A percentile compares a stretch with the other conserved stretches of the same genome.
Evolutionary conservation across 2,329 filamentous ascomycete genomes (phyloP).

Genomic region (Penicillium sp.): DNA sequence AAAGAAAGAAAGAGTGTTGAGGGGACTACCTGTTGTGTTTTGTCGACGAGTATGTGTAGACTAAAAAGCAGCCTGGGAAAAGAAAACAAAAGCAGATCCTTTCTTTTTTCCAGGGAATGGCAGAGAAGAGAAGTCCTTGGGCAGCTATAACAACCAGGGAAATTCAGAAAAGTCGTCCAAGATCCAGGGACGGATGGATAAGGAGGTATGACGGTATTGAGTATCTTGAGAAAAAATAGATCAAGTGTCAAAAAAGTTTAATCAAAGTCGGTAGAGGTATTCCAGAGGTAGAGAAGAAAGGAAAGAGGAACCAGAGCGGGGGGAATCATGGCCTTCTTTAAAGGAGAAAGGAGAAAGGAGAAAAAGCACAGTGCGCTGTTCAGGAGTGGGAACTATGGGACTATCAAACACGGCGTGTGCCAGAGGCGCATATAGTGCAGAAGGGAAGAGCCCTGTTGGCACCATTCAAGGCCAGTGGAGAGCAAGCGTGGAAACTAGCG

Average conservation of each 20-base stretch:
- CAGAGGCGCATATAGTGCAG: constrained; percentile 21
- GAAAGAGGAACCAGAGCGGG: constrained; percentile 8
- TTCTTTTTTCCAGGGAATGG: constrained; percentile 25
- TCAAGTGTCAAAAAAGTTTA: constrained; percentile 6
- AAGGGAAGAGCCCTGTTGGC: constrained; percentile 18
- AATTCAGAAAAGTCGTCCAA: constrained; percentile 7
- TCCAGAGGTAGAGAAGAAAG: constrained; percentile 18
- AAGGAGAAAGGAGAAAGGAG: constrained; percentile 9
- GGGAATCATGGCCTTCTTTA: constrained; percentile 25
- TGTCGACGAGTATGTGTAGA: constrained; percentile 26
- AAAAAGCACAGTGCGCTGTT: constrained; percentile 13
- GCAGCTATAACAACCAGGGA: constrained; percentile 24
- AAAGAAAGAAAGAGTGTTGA: constrained; percentile 31
- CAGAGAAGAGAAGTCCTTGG: constrained; percentile 28
- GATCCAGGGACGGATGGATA: constrained; percentile 13
- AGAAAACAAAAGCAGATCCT: constrained; percentile 34
- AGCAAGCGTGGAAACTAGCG: constrained; percentile 6
- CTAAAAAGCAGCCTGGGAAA: constrained; percentile 25
- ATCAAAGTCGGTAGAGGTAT: constrained; percentile 20
- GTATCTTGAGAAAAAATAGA: neutral
- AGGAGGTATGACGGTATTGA: neutral
- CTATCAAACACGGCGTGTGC: constrained; percentile 22
- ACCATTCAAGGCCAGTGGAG: constrained; percentile 18
- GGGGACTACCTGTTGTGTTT: constrained; percentile 43
- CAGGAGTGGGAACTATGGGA: constrained; percentile 7